Base-by-base conservation (phyloP, 2,329 filamentous ascomycete genomes). In the Alternaria rosae region DNA sequence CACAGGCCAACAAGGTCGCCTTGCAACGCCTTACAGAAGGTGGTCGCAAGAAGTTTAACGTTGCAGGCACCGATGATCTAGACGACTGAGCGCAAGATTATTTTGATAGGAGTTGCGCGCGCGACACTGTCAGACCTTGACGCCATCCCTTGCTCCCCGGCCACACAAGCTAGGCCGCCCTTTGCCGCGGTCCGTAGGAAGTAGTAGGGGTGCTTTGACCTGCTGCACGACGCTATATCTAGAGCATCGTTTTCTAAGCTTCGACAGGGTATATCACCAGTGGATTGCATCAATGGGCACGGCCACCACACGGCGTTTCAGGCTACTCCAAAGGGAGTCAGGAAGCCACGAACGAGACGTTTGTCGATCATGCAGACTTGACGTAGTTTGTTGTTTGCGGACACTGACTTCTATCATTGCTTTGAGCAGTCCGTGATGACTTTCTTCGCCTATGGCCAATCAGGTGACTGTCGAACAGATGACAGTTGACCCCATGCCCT, bases 1-100 rank as follows among this genome's bases (percentile, higher is more conserved):
- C 90, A 63, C 94, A 98, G 82, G 88, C 92, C 79, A 92, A 96
- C 83, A 95, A 94, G 82, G 91, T 98, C 75, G 92, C 92, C 72
- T 84, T 97, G 75, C 93, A 97, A 82, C 90, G 93, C 79, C 89
- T 98, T 76, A 94, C 91, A 67, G 92, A 91, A 73, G 87, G 87
- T 76, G 92, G 91, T 72, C 88, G 94, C 75, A 93, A 91, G 81
- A 97, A 92, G 85, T 93, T 98, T 83, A 94, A 90, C 82, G 90
- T 97, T 83, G 91, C 85, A 81, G 85, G 82, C 84, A 83, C 82
- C 79, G 89, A 91, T 75, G 87, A 92, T 69, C 73, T 78, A 75
- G 78, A 80, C 66, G 78, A 79, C 48, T 72, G 72, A 76, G 65
- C 66, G 67, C 70, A 65, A 71, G 66, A 67, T 69, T 73, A 68